Base-by-base conservation (phyloP, 2,329 filamentous ascomycete genomes). In the Tothia fuscella region DNA sequence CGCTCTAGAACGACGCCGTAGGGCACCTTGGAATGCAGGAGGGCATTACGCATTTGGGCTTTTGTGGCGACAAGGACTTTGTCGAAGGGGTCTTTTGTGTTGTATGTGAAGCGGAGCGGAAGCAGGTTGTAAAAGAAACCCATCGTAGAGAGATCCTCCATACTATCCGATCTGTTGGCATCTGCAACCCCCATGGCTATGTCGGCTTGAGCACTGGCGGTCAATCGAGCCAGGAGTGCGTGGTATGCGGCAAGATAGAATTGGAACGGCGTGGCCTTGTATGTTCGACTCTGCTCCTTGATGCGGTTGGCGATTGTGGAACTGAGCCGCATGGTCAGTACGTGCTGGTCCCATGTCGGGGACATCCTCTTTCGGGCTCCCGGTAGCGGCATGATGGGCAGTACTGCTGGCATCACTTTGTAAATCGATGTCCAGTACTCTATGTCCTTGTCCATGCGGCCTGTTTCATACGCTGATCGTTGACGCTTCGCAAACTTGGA, bases 111-210 rank as follows among this genome's bases (percentile, higher is more conserved):
- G 1, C 57, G 55, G 1, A 74, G 35, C 2, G 71, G 61, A 1
- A 75, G 52, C 0, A 73, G 49, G 44, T 75, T 74, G 2, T 74
- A 44, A 30, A 67, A 66, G 31, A 62, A 51, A 2, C 72, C 72
- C 1, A 74, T 50, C 3, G 52, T 69, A 1, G 49, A 41, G 6
- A 51, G 43, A 2, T 58, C 41, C 2, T 56, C 45, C 9, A 33
- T 33, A 5, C 42, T 43, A 2, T 68, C 62, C 0, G 38, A 48
- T 2, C 64, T 52, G 37, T 62, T 63, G 1, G 64, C 64, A 49
- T 74, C 68, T 0, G 61, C 61, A 7, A 72, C 56, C 4, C 70
- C 71, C 39, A 75, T 68, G 40, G 53, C 55, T 29, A 72, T 41
- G 16, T 67, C 59, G 2, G 64, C 56, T 1, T 57, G 39, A 10